These are phyloP conservation scores for Diaporthe eres DNA, from an alignment of 2,329 filamentous ascomycete species.

Conservation along the genomic window DNA sequence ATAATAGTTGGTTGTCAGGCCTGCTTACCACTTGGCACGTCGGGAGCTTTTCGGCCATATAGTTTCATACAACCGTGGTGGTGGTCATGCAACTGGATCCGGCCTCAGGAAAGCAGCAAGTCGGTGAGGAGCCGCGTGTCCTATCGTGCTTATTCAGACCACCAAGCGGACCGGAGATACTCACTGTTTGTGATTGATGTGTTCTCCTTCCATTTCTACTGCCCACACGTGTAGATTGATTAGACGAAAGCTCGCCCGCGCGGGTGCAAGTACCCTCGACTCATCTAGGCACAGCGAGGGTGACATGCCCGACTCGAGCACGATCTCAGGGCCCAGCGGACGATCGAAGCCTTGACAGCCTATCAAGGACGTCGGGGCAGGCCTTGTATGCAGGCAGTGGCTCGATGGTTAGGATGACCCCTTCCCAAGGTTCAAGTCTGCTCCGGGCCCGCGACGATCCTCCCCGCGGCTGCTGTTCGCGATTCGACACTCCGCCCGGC, in stretches of 20 bases:
- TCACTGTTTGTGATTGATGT: not conserved
- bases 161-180: not conserved
- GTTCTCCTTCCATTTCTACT: not conserved
- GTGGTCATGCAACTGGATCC: not conserved
- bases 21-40: not conserved
- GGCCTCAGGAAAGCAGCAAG: not conserved
- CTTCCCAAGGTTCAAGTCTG: not conserved
- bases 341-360: not conserved
- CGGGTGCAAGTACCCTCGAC: conserved; percentile 25
- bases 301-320: conserved; percentile 24
- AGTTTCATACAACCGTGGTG: too few species aligned
- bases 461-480: not conserved
- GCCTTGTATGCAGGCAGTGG: not conserved
- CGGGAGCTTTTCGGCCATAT: not conserved
- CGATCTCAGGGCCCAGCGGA: not conserved
- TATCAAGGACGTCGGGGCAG: not conserved
- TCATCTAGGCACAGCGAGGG: not conserved
- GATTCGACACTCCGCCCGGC: conserved; percentile 13
- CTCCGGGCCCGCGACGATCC: conserved; percentile 10
- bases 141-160: not conserved
- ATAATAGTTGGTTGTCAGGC: not conserved
- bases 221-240: not conserved
- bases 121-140: not conserved
- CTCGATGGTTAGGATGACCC: conserved; percentile 12
- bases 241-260: not conserved